Conservation (phyloP, 2,329 filamentous ascomycete genomes). For the Dactylonectria estremocensis region DNA sequence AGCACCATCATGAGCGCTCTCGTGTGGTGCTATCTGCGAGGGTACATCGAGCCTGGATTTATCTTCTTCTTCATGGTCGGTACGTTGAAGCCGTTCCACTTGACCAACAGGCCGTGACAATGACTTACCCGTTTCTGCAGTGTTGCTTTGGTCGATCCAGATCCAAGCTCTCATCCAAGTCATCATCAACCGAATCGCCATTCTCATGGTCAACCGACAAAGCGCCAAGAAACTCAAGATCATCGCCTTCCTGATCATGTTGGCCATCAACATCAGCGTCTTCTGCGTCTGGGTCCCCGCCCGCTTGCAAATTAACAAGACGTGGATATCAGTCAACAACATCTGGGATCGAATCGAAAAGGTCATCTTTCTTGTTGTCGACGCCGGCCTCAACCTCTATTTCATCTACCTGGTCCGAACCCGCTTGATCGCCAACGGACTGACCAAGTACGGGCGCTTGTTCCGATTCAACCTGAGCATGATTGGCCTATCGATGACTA, state of each 20-base stretch:
- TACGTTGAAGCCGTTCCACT: not conserved
- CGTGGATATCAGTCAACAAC: constrained; percentile 62
- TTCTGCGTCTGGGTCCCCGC: constrained; percentile 70
- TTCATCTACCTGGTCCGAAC: constrained; percentile 64
- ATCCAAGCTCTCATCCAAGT: constrained; percentile 69
- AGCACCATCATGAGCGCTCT: constrained; percentile 47
- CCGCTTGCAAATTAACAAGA: constrained; percentile 59
- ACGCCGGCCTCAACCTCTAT: constrained; percentile 66
- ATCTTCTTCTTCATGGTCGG: constrained; percentile 44
- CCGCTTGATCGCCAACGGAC: constrained; percentile 62
- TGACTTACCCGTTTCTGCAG: constrained; percentile 23
- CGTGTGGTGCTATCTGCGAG: constrained; percentile 46
- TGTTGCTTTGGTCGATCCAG: constrained; percentile 58
- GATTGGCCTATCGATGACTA: constrained; percentile 50
- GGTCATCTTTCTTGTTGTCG: constrained; percentile 65
- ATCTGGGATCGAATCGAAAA: constrained; percentile 70
- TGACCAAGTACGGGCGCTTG: constrained; percentile 64
- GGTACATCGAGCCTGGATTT: constrained; percentile 45
- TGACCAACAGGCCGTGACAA: not conserved
- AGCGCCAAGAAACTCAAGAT: constrained; percentile 60
- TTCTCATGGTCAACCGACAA: constrained; percentile 60
- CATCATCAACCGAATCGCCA: constrained; percentile 68
- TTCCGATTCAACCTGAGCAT: constrained; percentile 54
- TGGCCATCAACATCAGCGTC: constrained; percentile 66
- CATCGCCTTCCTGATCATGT: constrained; percentile 60